phyloP scores from a whole-genome alignment of 164 flowering plant species.

The Taxillus chinensis region DNA sequence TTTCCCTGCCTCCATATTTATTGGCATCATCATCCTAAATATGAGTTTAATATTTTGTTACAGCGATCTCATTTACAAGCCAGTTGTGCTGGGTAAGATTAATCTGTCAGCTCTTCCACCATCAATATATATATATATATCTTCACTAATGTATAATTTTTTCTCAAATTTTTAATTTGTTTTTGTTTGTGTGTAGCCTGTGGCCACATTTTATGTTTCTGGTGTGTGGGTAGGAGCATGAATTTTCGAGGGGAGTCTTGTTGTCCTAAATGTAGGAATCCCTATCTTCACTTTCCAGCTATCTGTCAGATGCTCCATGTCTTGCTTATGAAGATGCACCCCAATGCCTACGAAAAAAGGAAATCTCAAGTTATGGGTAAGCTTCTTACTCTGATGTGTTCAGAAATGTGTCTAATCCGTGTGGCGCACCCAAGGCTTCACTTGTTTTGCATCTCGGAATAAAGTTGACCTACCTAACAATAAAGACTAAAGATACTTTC shows the following conservation, averaged over 20 bases:
- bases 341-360: constrained; percentile 49
- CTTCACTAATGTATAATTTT: too few relatives aligned
- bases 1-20: too few relatives aligned
- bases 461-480: too few relatives aligned
- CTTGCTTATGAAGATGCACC: constrained; percentile 60
- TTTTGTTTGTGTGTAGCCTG: constrained; percentile 51
- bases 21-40: too few relatives aligned
- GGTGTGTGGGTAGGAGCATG: constrained; percentile 68
- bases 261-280: constrained; percentile 67
- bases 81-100: constrained; percentile 67
- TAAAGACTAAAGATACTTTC: too few relatives aligned
- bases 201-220: constrained; percentile 87
- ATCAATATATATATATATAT: too few relatives aligned
- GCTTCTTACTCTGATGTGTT: not conserved
- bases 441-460: too few relatives aligned
- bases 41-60: constrained; percentile 8
- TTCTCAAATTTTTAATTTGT: too few relatives aligned
- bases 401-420: too few relatives aligned
- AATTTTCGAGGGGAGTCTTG: constrained; percentile 27
- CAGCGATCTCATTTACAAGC: constrained; percentile 88
- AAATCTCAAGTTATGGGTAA: constrained; percentile 48
- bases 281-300: constrained; percentile 63
- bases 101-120: too few relatives aligned
- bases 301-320: constrained; percentile 62
- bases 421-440: too few relatives aligned